A percentile compares a stretch with the other conserved stretches of the same genome.
Evolutionary conservation across 768 basidiomycete genomes (phyloP).

Genomic region (Macrolepiota albuminosa): DNA sequence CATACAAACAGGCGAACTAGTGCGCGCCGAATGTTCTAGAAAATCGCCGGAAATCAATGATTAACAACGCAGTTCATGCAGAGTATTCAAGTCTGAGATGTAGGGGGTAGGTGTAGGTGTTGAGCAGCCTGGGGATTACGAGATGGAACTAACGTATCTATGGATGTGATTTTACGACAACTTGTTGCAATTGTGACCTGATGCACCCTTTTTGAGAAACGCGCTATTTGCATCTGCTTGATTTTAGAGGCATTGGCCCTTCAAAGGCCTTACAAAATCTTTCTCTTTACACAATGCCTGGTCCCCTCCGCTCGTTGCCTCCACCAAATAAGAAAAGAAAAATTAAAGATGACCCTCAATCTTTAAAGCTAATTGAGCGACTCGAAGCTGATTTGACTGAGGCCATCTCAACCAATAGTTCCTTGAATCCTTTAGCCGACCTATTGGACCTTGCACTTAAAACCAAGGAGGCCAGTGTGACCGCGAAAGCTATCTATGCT

Average conservation of each 20-base stretch:
- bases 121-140: too few relatives aligned
- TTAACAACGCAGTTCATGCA: too few relatives aligned
- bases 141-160: neutral
- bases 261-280: slow-evolving; percentile 4
- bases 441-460: slow-evolving; percentile 56
- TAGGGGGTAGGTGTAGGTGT: too few relatives aligned
- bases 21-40: too few relatives aligned
- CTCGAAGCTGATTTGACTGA: slow-evolving; percentile 54
- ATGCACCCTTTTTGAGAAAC: neutral
- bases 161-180: neutral
- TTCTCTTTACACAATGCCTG: slow-evolving; percentile 16
- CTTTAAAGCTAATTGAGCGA: slow-evolving; percentile 14
- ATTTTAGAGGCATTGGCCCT: neutral
- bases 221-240: slow-evolving; percentile 9
- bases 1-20: too few relatives aligned
- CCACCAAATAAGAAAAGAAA: slow-evolving; percentile 50
- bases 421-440: slow-evolving; percentile 76
- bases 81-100: too few relatives aligned
- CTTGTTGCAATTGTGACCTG: neutral
- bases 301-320: slow-evolving; percentile 40
- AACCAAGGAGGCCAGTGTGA: slow-evolving; percentile 46
- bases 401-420: slow-evolving; percentile 48
- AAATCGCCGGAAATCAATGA: too few relatives aligned
- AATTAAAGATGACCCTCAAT: slow-evolving; percentile 25
- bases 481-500: slow-evolving; percentile 76